Conservation (phyloP, 2,329 filamentous ascomycete species). For the Diplocarpon mali region DNA sequence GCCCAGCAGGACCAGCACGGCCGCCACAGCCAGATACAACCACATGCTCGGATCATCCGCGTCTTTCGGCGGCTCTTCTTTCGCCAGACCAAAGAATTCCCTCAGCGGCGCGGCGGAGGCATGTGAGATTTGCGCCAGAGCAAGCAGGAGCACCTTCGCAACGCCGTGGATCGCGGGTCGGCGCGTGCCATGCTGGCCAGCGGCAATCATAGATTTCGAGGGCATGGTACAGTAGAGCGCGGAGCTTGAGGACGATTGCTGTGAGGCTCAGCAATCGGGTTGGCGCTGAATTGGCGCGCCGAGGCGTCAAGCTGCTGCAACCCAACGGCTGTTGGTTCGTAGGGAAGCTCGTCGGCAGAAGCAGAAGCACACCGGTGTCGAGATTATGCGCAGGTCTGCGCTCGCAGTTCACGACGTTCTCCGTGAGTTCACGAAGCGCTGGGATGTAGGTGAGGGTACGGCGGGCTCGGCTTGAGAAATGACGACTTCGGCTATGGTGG, state of each 20-base stretch:
- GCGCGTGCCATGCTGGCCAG: constrained; percentile 26
- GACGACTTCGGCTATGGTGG: no score
- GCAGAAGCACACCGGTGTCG: no score
- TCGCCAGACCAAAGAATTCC: constrained; percentile 31
- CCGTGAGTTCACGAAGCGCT: no score
- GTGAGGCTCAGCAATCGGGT: neutral
- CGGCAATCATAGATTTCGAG: constrained; percentile 14
- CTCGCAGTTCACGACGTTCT: no score
- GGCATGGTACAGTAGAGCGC: constrained; percentile 10
- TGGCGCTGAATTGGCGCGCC: neutral
- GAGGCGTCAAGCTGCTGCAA: no score
- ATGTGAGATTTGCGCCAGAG: constrained; percentile 32
- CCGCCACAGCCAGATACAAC: constrained; percentile 70
- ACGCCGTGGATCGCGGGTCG: constrained; percentile 41
- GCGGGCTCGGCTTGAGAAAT: no score
- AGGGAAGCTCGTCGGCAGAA: no score
- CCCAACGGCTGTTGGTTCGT: no score
- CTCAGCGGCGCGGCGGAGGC: constrained; percentile 27
- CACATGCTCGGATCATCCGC: constrained; percentile 56
- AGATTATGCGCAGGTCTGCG: no score
- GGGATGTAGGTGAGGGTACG: no score
- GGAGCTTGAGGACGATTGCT: constrained; percentile 2
- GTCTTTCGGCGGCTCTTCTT: constrained; percentile 37
- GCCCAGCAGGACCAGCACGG: constrained; percentile 72
- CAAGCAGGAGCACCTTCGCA: constrained; percentile 38